Base-by-base conservation (phyloP, 2,329 filamentous ascomycete species). In the Diaporthe eres region DNA sequence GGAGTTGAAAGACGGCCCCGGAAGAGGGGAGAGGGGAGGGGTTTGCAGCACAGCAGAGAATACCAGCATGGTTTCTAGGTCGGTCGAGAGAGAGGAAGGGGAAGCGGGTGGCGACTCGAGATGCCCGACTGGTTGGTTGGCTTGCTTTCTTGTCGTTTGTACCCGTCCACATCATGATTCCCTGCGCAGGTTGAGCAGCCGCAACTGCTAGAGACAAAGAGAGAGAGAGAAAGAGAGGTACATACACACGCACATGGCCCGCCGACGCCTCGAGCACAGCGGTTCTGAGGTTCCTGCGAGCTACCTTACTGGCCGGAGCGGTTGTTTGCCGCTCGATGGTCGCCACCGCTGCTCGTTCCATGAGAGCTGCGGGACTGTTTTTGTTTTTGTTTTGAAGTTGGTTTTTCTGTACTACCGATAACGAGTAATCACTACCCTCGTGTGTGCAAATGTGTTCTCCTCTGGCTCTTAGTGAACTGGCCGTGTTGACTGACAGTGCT, bases 381-480 rank as follows among this genome's bases (percentile, higher is more conserved):
- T 12, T n/a, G 19, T 25, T 15, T 67, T 19, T 42, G 3, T 65
- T 53, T 42, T 15, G 25, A 34, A 70, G 31, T 53, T 55, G 65
- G 28, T 15, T 70, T 70, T 70, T 5, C 34, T 55, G 65, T 70
- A 70, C 47, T 39, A 47, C 60, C 17, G 47, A 70, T 70, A 70
- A 8, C 65, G 65, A 70, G 65, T 31, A 70, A 70, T 70, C 37
- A 70, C 37, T 55, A 39, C 3, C n/a, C 34, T 70, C 65, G 65
- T 55, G 37, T 70, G 49, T 70, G 65, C 49, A 42, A 55, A 47
- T 7, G 17, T 34, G 25, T 10, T 19, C 17, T 28, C 61, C 42
- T n/a, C 7, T 31, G 25, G 28, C 17, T n/a, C 17, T 4, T 13
- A 17, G 10, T 65, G 61, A 47, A 65, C 12, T 34, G 42, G 42